Evolutionary conservation across 176 grass and related monocot species (phyloP).

Genomic region (Ensete ventricosum): DNA sequence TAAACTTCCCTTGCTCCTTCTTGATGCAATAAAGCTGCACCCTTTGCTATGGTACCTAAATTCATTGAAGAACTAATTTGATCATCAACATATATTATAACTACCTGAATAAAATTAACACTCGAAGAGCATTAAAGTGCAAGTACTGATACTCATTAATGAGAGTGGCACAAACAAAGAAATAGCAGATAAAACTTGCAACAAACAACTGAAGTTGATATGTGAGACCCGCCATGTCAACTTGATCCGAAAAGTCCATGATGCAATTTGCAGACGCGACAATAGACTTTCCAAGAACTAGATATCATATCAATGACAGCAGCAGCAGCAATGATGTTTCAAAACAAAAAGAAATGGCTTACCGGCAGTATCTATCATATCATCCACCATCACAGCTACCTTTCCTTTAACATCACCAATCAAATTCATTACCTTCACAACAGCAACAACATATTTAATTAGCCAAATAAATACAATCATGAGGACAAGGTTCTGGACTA

Average conservation of each 20-base stretch:
- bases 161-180: not conserved
- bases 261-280: not conserved
- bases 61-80: constrained; percentile 20
- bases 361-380: constrained; percentile 99
- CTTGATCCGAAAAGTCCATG: not conserved
- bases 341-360: constrained; percentile 12
- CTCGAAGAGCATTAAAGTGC: not conserved
- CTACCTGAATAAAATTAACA: not conserved
- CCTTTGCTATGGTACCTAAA: constrained; percentile 90
- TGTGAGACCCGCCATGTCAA: not conserved
- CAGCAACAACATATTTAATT: constrained; percentile 21
- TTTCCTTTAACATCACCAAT: constrained; percentile 98
- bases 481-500: constrained; percentile 7
- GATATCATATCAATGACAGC: not conserved
- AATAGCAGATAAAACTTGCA: not conserved
- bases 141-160: not conserved
- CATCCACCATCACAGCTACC: constrained; percentile 98
- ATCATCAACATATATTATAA: constrained; percentile 13
- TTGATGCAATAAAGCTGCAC: constrained; percentile 86
- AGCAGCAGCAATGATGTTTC: not conserved
- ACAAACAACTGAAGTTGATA: not conserved
- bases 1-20: constrained; percentile 99
- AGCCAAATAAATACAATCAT: constrained; percentile 1
- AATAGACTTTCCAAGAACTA: not conserved
- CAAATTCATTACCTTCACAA: constrained; percentile 88